Evolutionary conservation across 78 protist species (phyloP).

Genomic region (Emiliania huxleyi): DNA sequence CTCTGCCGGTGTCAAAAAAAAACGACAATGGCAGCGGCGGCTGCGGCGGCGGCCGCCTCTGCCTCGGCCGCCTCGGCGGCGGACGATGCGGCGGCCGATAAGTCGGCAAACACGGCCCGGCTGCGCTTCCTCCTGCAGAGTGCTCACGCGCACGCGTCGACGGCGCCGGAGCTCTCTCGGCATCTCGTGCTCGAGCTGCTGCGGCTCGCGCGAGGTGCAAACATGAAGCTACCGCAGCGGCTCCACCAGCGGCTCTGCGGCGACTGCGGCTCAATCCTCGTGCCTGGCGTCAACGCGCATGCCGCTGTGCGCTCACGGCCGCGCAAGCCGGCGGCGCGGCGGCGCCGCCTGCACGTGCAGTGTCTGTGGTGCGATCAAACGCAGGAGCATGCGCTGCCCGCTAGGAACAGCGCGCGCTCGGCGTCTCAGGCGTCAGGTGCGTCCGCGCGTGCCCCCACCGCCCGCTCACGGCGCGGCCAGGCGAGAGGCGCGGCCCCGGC

Average conservation of each 20-base stretch:
- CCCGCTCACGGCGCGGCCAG: too few species aligned
- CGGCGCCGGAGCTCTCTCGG: background rate
- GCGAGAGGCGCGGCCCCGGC: too few species aligned
- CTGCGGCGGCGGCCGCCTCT: background rate
- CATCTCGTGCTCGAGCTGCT: background rate
- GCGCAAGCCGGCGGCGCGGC: too few species aligned
- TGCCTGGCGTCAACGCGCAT: background rate
- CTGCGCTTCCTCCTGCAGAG: background rate
- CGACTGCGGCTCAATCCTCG: background rate
- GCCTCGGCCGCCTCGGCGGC: background rate
- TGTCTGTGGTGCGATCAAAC: too few species aligned
- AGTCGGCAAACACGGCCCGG: background rate
- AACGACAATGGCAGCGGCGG: too few species aligned
- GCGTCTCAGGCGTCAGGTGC: too few species aligned
- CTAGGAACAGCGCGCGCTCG: too few species aligned
- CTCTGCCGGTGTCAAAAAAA: too few species aligned
- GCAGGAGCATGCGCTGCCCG: too few species aligned
- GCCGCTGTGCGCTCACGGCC: background rate
- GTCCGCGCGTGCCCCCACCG: too few species aligned
- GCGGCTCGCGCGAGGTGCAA: background rate
- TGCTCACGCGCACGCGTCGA: background rate
- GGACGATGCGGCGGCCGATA: background rate
- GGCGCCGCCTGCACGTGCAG: too few species aligned
- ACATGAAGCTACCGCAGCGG: background rate
- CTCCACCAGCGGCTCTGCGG: background rate